Evolutionary conservation across 2,329 filamentous ascomycete genomes (phyloP), one percentile per base, ranked within the genome.

Genomic region (Decorospora gaudefroyi): DNA sequence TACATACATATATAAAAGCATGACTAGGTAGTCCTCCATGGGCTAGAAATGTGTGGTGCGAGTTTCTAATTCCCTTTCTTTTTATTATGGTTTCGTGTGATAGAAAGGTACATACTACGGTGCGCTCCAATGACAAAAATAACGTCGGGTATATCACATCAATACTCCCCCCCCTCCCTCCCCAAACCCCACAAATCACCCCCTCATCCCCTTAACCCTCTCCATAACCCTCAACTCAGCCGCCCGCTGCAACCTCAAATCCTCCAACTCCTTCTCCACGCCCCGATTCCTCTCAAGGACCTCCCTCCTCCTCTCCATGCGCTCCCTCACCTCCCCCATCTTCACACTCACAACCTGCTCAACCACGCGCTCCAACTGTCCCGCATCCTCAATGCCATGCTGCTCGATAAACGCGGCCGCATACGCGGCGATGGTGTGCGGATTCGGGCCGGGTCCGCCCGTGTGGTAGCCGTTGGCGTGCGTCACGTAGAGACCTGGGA

Each of bases 381-480:
- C 65, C 8, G 56, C 54, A 39, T 68, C 67, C 19, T 61, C 55
- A 15, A 74, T 63, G 3, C 59, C 55, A 39, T 73, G 57, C 38
- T 70, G 64, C 16, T 50, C 38, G 2, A 76, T 66, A 40, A 76
- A 76, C 30, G 69, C 59, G 28, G 69, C 59, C 2, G 71, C 67
- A 51, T 73, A 76, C 9, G 59, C 60, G 10, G 43, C 29, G 1
- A 68, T 57, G 1, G 69, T 65, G 4, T 57, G 50, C 3, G 71
- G 65, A 8, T 68, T 62, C 1, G 74, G 68, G 1, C 72, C 72
- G 1, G 73, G 73, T 1, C 75, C 75, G n/a, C 75, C 75, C 30
- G 76, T 74, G 18, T 75, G 62, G 30, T 73, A 75, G n/a, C 75
- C 75, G 7, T 71, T 68, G 2, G 65, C 64, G 48, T 77, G 75